A percentile compares a stretch with the other conserved stretches of the same genome.
Evolutionary conservation across 371 early-diverging fungal genomes (phyloP).

Genomic region (Synchytrium microbalum): DNA sequence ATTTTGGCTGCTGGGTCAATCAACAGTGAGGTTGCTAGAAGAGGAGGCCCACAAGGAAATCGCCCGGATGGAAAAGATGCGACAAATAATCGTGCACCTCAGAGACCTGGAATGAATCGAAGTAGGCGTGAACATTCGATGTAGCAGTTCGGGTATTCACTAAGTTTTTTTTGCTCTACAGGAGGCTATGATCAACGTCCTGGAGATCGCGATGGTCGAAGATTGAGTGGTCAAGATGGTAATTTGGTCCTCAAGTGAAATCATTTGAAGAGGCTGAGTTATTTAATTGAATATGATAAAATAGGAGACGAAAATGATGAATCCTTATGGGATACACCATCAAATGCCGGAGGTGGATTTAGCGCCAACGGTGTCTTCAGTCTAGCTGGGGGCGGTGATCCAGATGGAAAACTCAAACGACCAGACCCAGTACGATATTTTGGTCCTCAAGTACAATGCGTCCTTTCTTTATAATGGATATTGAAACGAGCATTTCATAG

Average conservation of each 20-base stretch:
- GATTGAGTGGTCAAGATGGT: background rate
- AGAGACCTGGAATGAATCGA: background rate
- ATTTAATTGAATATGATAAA: background rate
- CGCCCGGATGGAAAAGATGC: constrained; percentile 15
- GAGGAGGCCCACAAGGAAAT: constrained; percentile 2
- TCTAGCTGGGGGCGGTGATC: constrained; percentile 1
- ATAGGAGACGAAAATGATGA: constrained; percentile 11
- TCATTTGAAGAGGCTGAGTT: background rate
- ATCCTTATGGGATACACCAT: constrained; percentile 22
- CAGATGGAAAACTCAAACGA: background rate
- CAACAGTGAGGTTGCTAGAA: constrained; percentile 20
- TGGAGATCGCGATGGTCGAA: background rate
- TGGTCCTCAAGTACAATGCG: background rate
- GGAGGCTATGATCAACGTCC: constrained; percentile 2
- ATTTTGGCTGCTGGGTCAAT: constrained; percentile 16
- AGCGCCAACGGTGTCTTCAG: constrained; percentile 17
- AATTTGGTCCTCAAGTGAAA: background rate
- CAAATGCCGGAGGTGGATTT: constrained; percentile 16
- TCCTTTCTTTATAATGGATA: background rate
- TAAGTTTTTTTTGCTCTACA: background rate
- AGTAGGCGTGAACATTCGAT: background rate
- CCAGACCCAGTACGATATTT: background rate
- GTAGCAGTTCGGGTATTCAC: background rate
- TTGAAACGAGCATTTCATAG: background rate
- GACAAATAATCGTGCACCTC: background rate